Evolutionary conservation across 2,329 filamentous ascomycete genomes (phyloP).

Genomic region (Dendryphion nanum): DNA sequence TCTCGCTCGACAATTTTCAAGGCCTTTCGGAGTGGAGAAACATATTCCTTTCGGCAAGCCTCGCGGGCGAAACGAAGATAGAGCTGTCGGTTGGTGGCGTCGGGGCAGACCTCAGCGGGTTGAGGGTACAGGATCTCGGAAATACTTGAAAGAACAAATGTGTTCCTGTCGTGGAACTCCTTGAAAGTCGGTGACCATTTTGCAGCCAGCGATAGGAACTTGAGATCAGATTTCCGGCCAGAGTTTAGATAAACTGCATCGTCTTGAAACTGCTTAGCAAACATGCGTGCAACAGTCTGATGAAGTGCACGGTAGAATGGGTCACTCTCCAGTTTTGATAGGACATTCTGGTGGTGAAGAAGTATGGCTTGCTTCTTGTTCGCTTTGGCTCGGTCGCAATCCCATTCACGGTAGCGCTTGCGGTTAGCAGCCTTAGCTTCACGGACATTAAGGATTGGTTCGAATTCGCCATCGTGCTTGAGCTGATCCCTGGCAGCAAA

Average conservation of each 20-base stretch:
- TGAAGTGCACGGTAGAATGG: constrained; percentile 54
- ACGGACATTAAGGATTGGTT: constrained; percentile 41
- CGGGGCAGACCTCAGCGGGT: constrained; percentile 27
- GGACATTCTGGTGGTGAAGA: constrained; percentile 43
- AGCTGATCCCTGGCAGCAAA: constrained; percentile 52
- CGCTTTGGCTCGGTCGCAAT: constrained; percentile 19
- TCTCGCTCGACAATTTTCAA: constrained; percentile 55
- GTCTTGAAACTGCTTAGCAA: constrained; percentile 53
- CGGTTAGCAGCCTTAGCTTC: constrained; percentile 16
- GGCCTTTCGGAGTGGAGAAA: constrained; percentile 54
- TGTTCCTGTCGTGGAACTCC: constrained; percentile 59
- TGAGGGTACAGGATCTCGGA: constrained; percentile 55
- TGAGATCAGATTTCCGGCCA: constrained; percentile 41
- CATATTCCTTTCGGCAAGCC: constrained; percentile 49
- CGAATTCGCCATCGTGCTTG: constrained; percentile 40
- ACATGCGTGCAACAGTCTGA: constrained; percentile 54
- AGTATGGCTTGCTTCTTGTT: constrained; percentile 32
- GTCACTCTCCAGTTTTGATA: constrained; percentile 45
- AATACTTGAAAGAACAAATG: constrained; percentile 57
- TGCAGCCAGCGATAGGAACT: constrained; percentile 54
- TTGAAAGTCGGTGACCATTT: constrained; percentile 61
- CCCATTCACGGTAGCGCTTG: constrained; percentile 19
- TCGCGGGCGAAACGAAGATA: constrained; percentile 58
- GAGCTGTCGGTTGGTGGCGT: constrained; percentile 42
- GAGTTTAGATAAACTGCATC: constrained; percentile 48